Conservation (phyloP, 108 stramenopile species). For the Skeletonema menzelii region DNA sequence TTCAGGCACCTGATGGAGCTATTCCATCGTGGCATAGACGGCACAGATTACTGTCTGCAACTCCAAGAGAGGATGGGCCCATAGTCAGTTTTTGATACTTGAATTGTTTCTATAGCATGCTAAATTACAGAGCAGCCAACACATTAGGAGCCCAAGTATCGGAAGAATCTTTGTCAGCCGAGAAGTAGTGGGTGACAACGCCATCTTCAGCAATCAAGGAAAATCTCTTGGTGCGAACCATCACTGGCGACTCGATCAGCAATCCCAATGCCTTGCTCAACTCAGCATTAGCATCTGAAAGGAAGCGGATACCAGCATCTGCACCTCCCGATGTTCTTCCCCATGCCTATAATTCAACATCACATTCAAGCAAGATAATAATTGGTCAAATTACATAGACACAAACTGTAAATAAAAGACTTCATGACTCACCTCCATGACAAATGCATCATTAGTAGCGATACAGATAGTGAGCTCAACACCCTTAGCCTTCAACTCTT, state of each 20-base stretch:
- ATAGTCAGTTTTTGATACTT: not conserved
- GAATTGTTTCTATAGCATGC: not conserved
- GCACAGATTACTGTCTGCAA: not conserved
- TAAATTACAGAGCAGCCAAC: conserved; percentile 51
- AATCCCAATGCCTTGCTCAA: conserved; percentile 74
- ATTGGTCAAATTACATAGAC: conserved; percentile 8
- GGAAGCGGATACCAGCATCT: conserved; percentile 75
- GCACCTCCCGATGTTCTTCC: conserved; percentile 76
- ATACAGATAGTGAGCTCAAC: conserved; percentile 85
- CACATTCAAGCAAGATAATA: not conserved
- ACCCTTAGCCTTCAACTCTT: conserved; percentile 80
- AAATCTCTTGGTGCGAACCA: conserved; percentile 75
- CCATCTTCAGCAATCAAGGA: conserved; percentile 86
- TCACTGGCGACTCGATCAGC: conserved; percentile 62
- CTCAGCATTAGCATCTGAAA: conserved; percentile 68
- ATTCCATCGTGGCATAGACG: not conserved
- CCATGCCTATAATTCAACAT: conserved; percentile 60
- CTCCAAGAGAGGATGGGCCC: not conserved
- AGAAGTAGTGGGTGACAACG: conserved; percentile 79
- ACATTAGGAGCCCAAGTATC: conserved; percentile 87
- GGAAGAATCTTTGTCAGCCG: conserved; percentile 55
- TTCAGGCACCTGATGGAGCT: not conserved
- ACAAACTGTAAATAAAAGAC: not conserved
- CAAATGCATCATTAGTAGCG: conserved; percentile 87
- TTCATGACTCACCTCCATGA: conserved; percentile 67